Evolutionary conservation across 371 early-diverging fungal genomes (phyloP).

Genomic region (Circinella umbellata): DNA sequence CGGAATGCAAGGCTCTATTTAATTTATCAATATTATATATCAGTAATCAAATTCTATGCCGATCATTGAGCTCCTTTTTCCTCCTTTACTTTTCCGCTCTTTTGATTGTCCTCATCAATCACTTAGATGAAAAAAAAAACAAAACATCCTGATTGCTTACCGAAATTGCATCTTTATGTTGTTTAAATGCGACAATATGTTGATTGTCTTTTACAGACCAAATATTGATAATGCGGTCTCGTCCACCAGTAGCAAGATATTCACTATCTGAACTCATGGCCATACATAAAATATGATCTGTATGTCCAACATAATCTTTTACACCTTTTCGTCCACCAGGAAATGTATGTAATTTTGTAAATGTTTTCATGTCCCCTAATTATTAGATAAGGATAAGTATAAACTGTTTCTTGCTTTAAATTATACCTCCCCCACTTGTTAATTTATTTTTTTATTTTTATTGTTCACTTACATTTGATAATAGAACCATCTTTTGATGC

Average conservation of each 20-base stretch:
- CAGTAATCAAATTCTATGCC: too few species aligned
- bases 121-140: too few species aligned
- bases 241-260: slow-evolving; percentile 85
- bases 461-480: slow-evolving; percentile 72
- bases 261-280: slow-evolving; percentile 84
- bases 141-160: slow-evolving; percentile 31
- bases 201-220: slow-evolving; percentile 84
- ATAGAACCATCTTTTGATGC: slow-evolving; percentile 91
- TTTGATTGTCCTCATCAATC: background rate
- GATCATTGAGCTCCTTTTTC: background rate
- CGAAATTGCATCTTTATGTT: slow-evolving; percentile 92
- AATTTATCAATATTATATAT: too few species aligned
- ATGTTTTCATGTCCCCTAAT: slow-evolving; percentile 64
- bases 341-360: slow-evolving; percentile 64
- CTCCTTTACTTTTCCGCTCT: background rate
- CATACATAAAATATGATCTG: slow-evolving; percentile 78
- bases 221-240: slow-evolving; percentile 88
- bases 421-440: too few species aligned
- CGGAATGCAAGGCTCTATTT: slow-evolving; percentile 84
- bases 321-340: slow-evolving; percentile 80
- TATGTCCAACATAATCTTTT: slow-evolving; percentile 80
- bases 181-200: slow-evolving; percentile 76
- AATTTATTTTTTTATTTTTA: too few species aligned
- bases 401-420: too few species aligned
- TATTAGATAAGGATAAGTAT: background rate